A percentile compares a stretch with the other conserved stretches of the same genome.
phyloP scores from a whole-genome alignment of 2,329 filamentous ascomycete species.

The Cladorrhinum sp. region DNA sequence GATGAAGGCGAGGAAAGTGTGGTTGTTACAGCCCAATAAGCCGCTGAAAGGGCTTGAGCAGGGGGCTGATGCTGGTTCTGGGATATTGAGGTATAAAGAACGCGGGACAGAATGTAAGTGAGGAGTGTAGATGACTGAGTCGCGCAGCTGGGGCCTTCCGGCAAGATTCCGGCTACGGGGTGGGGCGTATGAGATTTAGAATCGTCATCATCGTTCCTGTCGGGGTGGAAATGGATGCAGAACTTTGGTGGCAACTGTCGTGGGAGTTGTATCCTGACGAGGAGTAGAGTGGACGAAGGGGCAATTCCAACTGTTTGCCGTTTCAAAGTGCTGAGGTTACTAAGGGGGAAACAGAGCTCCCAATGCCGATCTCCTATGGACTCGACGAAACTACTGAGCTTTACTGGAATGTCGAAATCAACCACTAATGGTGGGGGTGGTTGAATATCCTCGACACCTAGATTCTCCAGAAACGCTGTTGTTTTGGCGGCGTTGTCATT shows the following conservation, averaged over 20 bases:
- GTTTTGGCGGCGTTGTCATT: constrained; percentile 13
- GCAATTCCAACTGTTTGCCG: constrained; percentile 22
- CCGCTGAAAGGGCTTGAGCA: not conserved
- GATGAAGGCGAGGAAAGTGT: constrained; percentile 18
- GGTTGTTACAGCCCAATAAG: constrained; percentile 17
- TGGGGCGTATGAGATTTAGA: not conserved
- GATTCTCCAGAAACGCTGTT: constrained; percentile 5
- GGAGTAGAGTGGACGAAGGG: constrained; percentile 20
- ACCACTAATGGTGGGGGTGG: not conserved
- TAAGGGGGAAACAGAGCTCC: constrained; percentile 28
- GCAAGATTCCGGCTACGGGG: constrained; percentile 3
- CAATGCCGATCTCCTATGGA: constrained; percentile 19
- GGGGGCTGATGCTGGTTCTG: not conserved
- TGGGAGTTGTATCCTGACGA: constrained; percentile 22
- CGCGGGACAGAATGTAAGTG: constrained; percentile 23
- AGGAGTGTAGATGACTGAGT: constrained; percentile 20
- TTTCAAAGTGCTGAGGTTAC: constrained; percentile 18
- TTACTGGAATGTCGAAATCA: constrained; percentile 19
- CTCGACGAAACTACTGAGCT: constrained; percentile 23
- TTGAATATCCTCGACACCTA: constrained; percentile 20
- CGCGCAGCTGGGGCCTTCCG: constrained; percentile 20
- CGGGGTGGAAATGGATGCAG: constrained; percentile 25
- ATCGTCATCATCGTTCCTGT: constrained; percentile 11
- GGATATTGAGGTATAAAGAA: constrained; percentile 18
- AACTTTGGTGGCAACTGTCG: constrained; percentile 17